Conservation (phyloP, 1,284 basidiomycete species). For the Coriolopsis trogii region DNA sequence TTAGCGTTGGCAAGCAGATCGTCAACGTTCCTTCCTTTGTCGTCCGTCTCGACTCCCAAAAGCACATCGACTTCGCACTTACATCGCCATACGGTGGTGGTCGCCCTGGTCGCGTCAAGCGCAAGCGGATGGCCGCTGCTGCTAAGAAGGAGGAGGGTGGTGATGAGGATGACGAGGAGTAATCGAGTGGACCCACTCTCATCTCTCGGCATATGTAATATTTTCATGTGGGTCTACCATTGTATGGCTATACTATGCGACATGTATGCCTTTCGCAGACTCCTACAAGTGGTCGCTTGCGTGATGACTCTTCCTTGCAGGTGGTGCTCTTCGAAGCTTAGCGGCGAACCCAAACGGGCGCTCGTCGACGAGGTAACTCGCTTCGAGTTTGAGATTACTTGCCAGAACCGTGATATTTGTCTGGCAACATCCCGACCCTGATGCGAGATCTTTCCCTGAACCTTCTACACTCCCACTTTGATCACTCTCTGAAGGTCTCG, state of each 20-base stretch:
- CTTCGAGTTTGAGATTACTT: no score
- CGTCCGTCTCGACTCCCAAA: conserved; percentile 96
- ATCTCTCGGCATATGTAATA: conserved; percentile 29
- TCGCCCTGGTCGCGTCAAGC: conserved; percentile 97
- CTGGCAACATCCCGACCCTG: no score
- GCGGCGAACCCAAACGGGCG: no score
- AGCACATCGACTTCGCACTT: conserved; percentile 99
- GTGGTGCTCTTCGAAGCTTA: no score
- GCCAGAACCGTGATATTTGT: no score
- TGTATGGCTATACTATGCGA: conserved; percentile 36
- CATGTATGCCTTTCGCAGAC: conserved; percentile 26
- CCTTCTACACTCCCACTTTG: no score
- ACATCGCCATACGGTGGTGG: conserved; percentile 98
- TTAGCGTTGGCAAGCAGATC: conserved; percentile 97
- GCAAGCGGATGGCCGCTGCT: conserved; percentile 95
- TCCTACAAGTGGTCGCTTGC: no score
- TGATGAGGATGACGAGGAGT: conserved; percentile 91
- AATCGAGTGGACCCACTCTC: conserved; percentile 33
- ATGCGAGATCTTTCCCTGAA: no score
- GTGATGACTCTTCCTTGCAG: no score
- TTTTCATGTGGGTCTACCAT: conserved; percentile 32
- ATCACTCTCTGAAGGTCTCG: no score
- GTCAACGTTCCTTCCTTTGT: conserved; percentile 99
- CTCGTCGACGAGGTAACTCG: no score
- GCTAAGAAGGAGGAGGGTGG: conserved; percentile 91